Evolutionary conservation across 345 rosid species (phyloP), one percentile per base, ranked within the genome.

Genomic region (Eucalyptus rudis): DNA sequence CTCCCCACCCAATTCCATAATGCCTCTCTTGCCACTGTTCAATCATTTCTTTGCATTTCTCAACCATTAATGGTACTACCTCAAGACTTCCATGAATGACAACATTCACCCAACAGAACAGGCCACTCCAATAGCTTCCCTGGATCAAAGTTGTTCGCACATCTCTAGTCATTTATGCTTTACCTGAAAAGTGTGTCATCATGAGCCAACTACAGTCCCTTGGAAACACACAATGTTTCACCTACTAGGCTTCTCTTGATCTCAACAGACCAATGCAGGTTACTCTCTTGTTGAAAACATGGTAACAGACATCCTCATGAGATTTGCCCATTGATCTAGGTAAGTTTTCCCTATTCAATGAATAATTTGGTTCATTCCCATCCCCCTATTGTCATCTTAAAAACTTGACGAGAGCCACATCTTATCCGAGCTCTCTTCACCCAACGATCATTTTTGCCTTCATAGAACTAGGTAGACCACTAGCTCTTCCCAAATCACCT

Each of bases 371-470:
- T 64, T n/a, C 36, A 14, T 64, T 64, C 19, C 4, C 31, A 15
- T 64, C 10, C 19, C 71, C 20, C 6, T 14, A n/a, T n/a, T 7
- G 9, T 19, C 17, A 64, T 64, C 36, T 5, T n/a, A 64, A 10
- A n/a, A n/a, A 10, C 20, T 64, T 14, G 36, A n/a, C 5, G 2
- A 66, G 40, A 3, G 40, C 43, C 43, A 16, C 22, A n/a, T 33
- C 40, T 66, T 31, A 8, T 66, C 5, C 22, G 2, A 31, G 40
- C 17, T 3, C 40, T 66, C 40, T 66, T 66, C 16, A 16, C 79
- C 40, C 6, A 0, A 4, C 3, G 0, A 31, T 15, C 6, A 66
- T 31, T 8, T 8, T 14, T 17, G 9, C 36, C 3, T 17, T 31
- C 10, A 66, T 7, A 15, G 40, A 16, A 66, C 79, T 7, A 0